These are phyloP conservation scores for Neophaeococcomyces aloes DNA, from an alignment of 2,329 filamentous ascomycete species.

Conservation along the genomic window DNA sequence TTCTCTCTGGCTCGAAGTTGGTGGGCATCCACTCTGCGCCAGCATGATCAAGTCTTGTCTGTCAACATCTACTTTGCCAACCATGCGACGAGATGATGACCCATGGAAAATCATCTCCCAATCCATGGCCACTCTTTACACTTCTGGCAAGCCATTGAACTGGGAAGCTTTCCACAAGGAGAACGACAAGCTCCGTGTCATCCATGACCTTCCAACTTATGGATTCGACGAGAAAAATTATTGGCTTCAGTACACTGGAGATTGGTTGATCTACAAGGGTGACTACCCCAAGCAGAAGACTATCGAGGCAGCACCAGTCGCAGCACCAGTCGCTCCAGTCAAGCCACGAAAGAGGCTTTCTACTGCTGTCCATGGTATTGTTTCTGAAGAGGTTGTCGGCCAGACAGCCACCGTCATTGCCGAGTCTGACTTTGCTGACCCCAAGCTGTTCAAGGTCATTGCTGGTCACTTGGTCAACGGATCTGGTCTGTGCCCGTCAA, in stretches of 20 bases:
- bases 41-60: constrained; percentile 34
- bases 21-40: constrained; percentile 38
- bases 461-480: constrained; percentile 60
- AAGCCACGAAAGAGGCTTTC: constrained; percentile 49
- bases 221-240: constrained; percentile 62
- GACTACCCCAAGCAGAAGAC: constrained; percentile 36
- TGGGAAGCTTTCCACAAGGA: constrained; percentile 37
- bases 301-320: constrained; percentile 29
- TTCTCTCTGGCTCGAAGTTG: constrained; percentile 36
- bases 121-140: constrained; percentile 28
- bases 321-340: constrained; percentile 31
- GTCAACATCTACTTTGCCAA: constrained; percentile 26
- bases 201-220: constrained; percentile 59
- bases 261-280: constrained; percentile 62
- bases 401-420: constrained; percentile 51
- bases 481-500: constrained; percentile 54
- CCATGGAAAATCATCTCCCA: constrained; percentile 33
- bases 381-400: constrained; percentile 52
- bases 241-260: constrained; percentile 60
- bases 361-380: constrained; percentile 54
- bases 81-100: constrained; percentile 34
- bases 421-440: constrained; percentile 55
- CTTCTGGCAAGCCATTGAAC: constrained; percentile 30
- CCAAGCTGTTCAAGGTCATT: constrained; percentile 52
- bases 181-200: constrained; percentile 43